Conservation (phyloP, 306 rosid genomes). For the Lathyrus sativus region DNA sequence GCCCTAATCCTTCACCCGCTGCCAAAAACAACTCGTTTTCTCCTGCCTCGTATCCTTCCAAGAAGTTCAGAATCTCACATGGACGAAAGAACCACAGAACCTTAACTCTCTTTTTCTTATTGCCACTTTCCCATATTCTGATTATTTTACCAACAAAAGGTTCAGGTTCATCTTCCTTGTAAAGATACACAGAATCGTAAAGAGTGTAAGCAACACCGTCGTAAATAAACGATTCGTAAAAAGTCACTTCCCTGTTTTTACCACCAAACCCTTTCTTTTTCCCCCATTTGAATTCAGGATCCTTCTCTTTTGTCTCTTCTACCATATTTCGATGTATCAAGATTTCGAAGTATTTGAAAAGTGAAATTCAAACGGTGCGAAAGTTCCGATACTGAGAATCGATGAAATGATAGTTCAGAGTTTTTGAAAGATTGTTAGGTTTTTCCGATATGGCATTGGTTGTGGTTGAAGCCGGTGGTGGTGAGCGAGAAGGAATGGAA, state of each 20-base stretch:
- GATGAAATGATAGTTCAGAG: background rate
- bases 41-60: conserved; percentile 42
- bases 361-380: background rate
- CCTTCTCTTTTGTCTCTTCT: conserved; percentile 42
- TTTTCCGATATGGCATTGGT: background rate
- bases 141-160: conserved; percentile 74
- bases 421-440: background rate
- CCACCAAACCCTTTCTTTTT: conserved; percentile 54
- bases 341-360: conserved; percentile 10
- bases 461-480: no score
- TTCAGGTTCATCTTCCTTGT: conserved; percentile 62
- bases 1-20: conserved; percentile 76
- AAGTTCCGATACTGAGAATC: background rate
- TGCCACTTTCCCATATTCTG: conserved; percentile 65
- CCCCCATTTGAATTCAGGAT: conserved; percentile 72
- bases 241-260: conserved; percentile 47
- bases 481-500: background rate
- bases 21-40: conserved; percentile 82
- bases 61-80: conserved; percentile 60
- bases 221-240: conserved; percentile 70
- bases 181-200: conserved; percentile 70
- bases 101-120: conserved; percentile 67
- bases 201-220: conserved; percentile 67
- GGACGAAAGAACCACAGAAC: conserved; percentile 88
- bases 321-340: conserved; percentile 44